These are phyloP conservation scores for Austroboletus olivaceoglutinosus DNA, from an alignment of 1,284 basidiomycete genomes.

Conservation along the genomic window DNA sequence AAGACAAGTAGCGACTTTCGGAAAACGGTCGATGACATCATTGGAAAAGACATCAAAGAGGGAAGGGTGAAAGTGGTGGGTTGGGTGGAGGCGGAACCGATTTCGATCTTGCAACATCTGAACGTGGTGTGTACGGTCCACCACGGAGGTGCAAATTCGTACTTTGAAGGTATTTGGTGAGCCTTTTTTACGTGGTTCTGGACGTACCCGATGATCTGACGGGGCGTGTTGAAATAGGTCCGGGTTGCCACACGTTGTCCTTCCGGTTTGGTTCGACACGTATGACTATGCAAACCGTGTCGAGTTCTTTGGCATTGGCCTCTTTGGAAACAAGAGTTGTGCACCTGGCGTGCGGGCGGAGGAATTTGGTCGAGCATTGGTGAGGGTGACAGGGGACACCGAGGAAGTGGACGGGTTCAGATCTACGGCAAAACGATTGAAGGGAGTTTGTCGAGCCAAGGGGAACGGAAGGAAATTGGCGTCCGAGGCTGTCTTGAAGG, in stretches of 20 bases:
- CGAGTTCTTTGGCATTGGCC: constrained; percentile 13
- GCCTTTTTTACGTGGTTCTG: neutral
- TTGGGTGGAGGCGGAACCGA: neutral
- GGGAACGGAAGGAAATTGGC: constrained; percentile 8
- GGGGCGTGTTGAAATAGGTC: neutral
- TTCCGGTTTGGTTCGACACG: constrained; percentile 18
- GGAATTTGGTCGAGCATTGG: constrained; percentile 9
- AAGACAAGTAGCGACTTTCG: neutral
- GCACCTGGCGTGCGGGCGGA: constrained; percentile 10
- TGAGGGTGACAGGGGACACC: constrained; percentile 5
- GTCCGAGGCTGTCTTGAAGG: constrained; percentile 1
- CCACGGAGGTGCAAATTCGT: neutral
- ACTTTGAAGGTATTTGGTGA: neutral
- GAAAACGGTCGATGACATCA: neutral
- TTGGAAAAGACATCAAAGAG: neutral
- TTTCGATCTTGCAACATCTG: neutral
- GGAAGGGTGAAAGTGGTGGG: constrained; percentile 1
- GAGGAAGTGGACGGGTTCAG: constrained; percentile 7
- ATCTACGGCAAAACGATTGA: constrained; percentile 5
- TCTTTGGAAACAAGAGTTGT: constrained; percentile 6
- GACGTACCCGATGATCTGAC: too few species aligned
- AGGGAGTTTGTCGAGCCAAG: constrained; percentile 6
- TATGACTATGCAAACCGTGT: constrained; percentile 10
- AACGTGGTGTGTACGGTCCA: neutral
- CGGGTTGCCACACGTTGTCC: constrained; percentile 10